Base-by-base conservation (phyloP, 345 rosid species). In the Combretum micranthum region DNA sequence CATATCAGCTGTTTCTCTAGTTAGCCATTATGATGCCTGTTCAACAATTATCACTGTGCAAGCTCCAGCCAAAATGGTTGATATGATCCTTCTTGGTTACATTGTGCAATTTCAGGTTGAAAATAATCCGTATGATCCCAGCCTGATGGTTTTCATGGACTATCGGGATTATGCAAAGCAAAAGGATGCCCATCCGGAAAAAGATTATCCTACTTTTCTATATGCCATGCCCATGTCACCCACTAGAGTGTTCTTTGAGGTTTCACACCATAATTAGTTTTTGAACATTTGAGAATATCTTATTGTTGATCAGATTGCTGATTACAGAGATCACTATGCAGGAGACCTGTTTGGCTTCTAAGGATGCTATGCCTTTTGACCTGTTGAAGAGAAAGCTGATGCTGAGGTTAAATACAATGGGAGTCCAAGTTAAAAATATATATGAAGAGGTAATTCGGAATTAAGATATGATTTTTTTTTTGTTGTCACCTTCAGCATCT, bases 311-410 rank as follows among this genome's bases (percentile, higher is more conserved):
- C 39, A 5, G 39, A 32, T 32, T 32, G 39, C 39, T 32, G 39
- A 32, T 32, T 4, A 32, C 39, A 49, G 65, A 55, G 49, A 52
- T 44, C 63, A 18, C 50, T 19, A 22, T 72, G 68, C 86, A 86
- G 97, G 99, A 93, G 81, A 93, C 97, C 46, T 93, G 99, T 72
- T 74, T 87, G 76, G 99, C 99, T 56, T 89, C 99, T 19, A 89
- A 85, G 80, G 87, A 83, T 68, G 95, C 82, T 14, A 77, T 92
- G 88, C 94, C 91, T 42, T 83, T 92, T 66, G 93, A 86, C 63
- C 64, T 84, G 64, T 68, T 92, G 23, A 92, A 88, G 71, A 77
- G 63, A 72, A 88, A 83, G 74, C 93, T 92, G 64, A 52, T 74
- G 84, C 67, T 78, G 58, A 83, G 98, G 75, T 72, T 92, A 65